Evolutionary conservation across 352 stramenopile genomes (phyloP).

Genomic region (Phytopythium vexans): DNA sequence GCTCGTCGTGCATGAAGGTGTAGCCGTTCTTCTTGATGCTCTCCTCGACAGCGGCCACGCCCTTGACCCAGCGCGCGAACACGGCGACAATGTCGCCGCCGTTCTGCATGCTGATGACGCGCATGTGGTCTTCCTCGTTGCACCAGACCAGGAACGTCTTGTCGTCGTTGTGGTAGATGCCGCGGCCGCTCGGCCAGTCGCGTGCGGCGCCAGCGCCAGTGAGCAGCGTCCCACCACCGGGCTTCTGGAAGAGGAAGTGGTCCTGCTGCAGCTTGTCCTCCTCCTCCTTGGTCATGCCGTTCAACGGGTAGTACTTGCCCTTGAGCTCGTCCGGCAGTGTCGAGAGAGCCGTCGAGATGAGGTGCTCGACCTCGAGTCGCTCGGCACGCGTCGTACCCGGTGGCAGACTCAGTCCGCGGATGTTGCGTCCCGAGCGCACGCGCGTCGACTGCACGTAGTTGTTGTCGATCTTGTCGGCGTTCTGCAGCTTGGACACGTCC

Average conservation of each 20-base stretch:
- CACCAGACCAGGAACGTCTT: constrained; percentile 90
- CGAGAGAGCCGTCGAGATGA: constrained; percentile 77
- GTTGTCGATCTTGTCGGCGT: constrained; percentile 64
- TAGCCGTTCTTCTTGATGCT: constrained; percentile 79
- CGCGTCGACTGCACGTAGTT: constrained; percentile 91
- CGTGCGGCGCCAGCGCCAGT: constrained; percentile 83
- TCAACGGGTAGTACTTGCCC: constrained; percentile 88
- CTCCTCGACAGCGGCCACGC: constrained; percentile 73
- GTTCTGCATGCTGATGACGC: constrained; percentile 88
- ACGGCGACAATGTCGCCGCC: constrained; percentile 90
- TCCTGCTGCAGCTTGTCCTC: constrained; percentile 90
- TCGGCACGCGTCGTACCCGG: constrained; percentile 84
- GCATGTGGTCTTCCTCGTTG: constrained; percentile 91
- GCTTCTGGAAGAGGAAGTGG: constrained; percentile 94
- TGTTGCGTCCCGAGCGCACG: constrained; percentile 88
- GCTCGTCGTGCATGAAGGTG: constrained; percentile 88
- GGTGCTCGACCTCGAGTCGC: constrained; percentile 76
- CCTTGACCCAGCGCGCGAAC: constrained; percentile 86
- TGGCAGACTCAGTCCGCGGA: constrained; percentile 87
- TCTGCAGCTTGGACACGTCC: constrained; percentile 69
- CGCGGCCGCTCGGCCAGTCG: constrained; percentile 92
- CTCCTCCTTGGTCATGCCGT: constrained; percentile 89
- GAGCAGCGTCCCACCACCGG: constrained; percentile 81
- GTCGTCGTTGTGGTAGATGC: constrained; percentile 92
- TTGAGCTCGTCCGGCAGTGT: constrained; percentile 70